Evolutionary conservation across 805 yeast species (phyloP), one percentile per base, ranked within the genome.

Genomic region (Blastobotrys peoriensis): DNA sequence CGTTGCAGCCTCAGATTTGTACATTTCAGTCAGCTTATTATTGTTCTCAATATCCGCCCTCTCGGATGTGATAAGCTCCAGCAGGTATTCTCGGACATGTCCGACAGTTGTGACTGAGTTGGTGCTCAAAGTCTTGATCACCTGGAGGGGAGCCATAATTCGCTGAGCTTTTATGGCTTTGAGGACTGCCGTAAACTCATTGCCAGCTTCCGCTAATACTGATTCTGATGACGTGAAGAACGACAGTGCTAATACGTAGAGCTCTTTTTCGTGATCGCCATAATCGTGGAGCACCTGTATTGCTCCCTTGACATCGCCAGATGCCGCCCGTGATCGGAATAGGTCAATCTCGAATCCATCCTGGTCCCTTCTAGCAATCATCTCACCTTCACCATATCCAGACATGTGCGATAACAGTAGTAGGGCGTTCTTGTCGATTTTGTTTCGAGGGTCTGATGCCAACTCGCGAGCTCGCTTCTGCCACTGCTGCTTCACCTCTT

Each of bases 61-160:
- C 53, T 82, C 83, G 1, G 67, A 60, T 36, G 75, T 71, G 36
- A 88, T 73, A 49, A 77, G 75, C 6, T 77, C 78, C 9, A 83
- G 67, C 23, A 93, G 65, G 45, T 80, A 79, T 20, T 80, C 79
- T 56, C 82, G 81, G 22, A 93, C 71, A 18, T 85, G 63, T 0
- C 94, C 95, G 28, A 86, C 73, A 0, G 83, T 78, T 0, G 86
- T 77, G 22, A 74, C 78, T 9, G 77, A 78, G 36, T 79, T 78
- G 2, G 73, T 61, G 34, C 87, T 74, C 36, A 88, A 62, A 2
- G 80, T 73, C 49, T 82, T 80, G n/a, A 91, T 69, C 1, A 93
- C 67, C 52, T 89, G 96, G 16, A 86, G 62, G 0, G 94, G 84
- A 0, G 94, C 70, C 64, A 86, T 69, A 13, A 83, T 59, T 39